Evolutionary conservation across 306 rosid genomes (phyloP), one percentile per base, ranked within the genome.

Genomic region (Cicer bijugum): DNA sequence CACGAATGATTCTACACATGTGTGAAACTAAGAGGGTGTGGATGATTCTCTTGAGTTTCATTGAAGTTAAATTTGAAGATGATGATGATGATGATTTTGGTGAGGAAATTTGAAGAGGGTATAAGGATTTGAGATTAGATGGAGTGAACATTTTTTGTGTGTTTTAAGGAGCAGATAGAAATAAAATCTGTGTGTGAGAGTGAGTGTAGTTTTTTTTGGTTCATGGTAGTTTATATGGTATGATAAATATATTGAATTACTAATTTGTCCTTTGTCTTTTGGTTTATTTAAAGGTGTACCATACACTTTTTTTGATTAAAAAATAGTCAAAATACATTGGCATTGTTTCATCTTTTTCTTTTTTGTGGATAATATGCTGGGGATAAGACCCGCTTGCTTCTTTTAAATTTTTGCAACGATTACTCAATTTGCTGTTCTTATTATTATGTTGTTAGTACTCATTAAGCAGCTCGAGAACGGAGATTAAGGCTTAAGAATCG

Each of bases 11-110:
- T n/a, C 89, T 83, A 73, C 91, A 84, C 57, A 88, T 52, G 56
- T 86, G 93, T 0, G 95, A 85, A 17, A 87, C 74, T 67, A 91
- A 46, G 77, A 95, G 80, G 47, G 96, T 86, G 78, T 86, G 89
- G 45, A 90, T 70, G 17, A 87, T 78, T 72, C 89, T 82, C 68
- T 91, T 95, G 74, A 91, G 80, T 79, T 88, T 90, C 68, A 71
- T 79, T 70, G 88, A 84, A 71, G 75, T 78, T 70, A 81, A 60
- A 71, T 78, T 52, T n/a, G 93, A 85, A 71, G 17, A 16, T 16
- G 91, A 75, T n/a, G 79, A 19, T 53, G 91, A 72, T n/a, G 79
- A 19, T 53, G 69, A 58, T 59, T 91, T 83, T 64, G 65, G 14
- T 1, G 90, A 84, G 84, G 81, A 88, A 59, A 79, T 70, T 78